phyloP scores from a whole-genome alignment of 1,284 basidiomycete genomes.

The Bjerkandera adusta region DNA sequence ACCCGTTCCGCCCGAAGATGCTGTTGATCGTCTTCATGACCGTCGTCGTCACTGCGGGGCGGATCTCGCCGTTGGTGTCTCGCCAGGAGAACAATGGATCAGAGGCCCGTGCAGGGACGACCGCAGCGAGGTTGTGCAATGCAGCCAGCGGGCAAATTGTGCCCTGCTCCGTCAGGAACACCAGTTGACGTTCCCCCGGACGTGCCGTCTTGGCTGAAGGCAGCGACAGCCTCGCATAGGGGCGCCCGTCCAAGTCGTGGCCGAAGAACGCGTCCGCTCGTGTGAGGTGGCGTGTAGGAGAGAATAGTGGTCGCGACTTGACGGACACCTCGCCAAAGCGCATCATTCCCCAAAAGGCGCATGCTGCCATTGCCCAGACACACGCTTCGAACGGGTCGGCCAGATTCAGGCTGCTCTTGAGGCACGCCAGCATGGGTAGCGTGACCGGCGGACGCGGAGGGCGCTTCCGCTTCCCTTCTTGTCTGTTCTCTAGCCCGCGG shows the following conservation, averaged over 20 bases:
- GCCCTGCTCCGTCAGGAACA: slow-evolving; percentile 25
- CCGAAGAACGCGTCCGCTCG: slow-evolving; percentile 14
- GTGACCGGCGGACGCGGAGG: slow-evolving; percentile 32
- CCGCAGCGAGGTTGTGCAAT: slow-evolving; percentile 27
- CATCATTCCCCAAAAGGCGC: slow-evolving; percentile 38
- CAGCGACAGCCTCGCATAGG: slow-evolving; percentile 26
- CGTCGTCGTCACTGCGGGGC: slow-evolving; percentile 26
- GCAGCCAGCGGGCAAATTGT: slow-evolving; percentile 29
- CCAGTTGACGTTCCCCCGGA: slow-evolving; percentile 30
- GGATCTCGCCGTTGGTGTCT: slow-evolving; percentile 18
- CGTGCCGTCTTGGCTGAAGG: slow-evolving; percentile 35
- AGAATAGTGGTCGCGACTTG: slow-evolving; percentile 18
- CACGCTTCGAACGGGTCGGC: slow-evolving; percentile 34
- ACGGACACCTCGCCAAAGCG: slow-evolving; percentile 35
- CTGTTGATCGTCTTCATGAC: slow-evolving; percentile 29
- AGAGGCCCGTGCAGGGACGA: slow-evolving; percentile 25
- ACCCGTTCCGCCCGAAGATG: slow-evolving; percentile 25
- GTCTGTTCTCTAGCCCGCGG: slow-evolving; percentile 26
- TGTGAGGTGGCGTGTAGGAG: slow-evolving; percentile 23
- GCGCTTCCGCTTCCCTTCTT: slow-evolving; percentile 5
- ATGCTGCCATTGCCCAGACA: slow-evolving; percentile 32
- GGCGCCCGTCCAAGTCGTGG: slow-evolving; percentile 20
- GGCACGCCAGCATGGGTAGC: slow-evolving; percentile 25
- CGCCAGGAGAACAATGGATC: slow-evolving; percentile 33
- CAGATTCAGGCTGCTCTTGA: slow-evolving; percentile 23